Conservation (phyloP, 257 asterid species). For the Solanum chiquidenum region DNA sequence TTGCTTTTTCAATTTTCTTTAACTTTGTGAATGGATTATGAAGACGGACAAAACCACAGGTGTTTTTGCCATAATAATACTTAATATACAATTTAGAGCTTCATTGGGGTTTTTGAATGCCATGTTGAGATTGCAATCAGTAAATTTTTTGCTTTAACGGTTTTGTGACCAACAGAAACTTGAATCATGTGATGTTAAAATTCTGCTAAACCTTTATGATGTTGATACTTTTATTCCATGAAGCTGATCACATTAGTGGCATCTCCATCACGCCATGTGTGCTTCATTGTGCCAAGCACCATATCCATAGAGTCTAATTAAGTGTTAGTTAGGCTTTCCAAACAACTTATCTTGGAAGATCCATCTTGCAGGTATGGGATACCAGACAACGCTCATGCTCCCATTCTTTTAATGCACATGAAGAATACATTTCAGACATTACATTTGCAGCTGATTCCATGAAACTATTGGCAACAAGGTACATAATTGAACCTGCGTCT, state of each 20-base stretch:
- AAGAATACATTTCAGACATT: constrained; percentile 83
- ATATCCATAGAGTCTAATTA: background rate
- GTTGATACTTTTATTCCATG: background rate
- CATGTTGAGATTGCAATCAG: background rate
- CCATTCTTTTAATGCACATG: constrained; percentile 57
- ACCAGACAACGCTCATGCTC: constrained; percentile 82
- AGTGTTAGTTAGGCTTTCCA: background rate
- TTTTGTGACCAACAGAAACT: background rate
- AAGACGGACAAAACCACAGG: background rate
- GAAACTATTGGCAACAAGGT: constrained; percentile 83
- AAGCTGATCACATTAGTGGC: background rate
- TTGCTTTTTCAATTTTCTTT: background rate
- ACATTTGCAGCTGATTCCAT: constrained; percentile 69
- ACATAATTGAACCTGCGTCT: background rate
- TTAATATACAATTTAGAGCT: background rate
- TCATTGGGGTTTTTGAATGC: background rate
- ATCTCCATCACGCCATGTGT: background rate
- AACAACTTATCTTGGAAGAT: background rate
- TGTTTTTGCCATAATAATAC: background rate
- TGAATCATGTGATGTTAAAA: background rate
- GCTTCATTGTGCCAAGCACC: background rate
- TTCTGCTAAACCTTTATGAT: background rate
- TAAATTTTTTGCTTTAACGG: background rate
- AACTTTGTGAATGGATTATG: background rate
- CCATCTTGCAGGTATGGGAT: constrained; percentile 68